phyloP scores from a whole-genome alignment of 768 basidiomycete species.

The Clathrus columnatus region DNA sequence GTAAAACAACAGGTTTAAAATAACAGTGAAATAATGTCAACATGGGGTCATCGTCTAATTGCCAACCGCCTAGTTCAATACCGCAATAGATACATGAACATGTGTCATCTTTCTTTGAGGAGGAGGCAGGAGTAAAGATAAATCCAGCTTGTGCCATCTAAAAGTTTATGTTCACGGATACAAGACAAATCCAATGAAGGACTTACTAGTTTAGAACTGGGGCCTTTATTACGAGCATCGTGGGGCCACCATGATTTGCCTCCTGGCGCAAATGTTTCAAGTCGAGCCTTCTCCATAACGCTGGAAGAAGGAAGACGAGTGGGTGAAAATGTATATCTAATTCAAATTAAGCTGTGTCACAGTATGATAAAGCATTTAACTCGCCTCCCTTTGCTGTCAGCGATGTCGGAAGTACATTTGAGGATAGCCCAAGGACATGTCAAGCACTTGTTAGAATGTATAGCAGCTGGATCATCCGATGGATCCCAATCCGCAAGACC shows the following conservation, averaged over 20 bases:
- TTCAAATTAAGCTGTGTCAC: not conserved
- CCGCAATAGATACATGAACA: slow-evolving; percentile 83
- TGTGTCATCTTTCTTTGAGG: slow-evolving; percentile 56
- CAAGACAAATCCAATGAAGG: not conserved
- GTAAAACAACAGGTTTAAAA: no score
- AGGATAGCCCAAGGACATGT: slow-evolving; percentile 76
- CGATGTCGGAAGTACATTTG: slow-evolving; percentile 56
- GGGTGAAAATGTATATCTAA: slow-evolving; percentile 50
- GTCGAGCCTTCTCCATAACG: slow-evolving; percentile 62
- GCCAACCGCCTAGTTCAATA: slow-evolving; percentile 77
- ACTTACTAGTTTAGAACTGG: slow-evolving; percentile 60
- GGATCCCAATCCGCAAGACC: slow-evolving; percentile 78
- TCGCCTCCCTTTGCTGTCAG: slow-evolving; percentile 49
- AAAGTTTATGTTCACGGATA: slow-evolving; percentile 8
- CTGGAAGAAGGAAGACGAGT: slow-evolving; percentile 56
- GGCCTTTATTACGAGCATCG: slow-evolving; percentile 51
- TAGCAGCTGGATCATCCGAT: slow-evolving; percentile 76
- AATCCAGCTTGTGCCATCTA: slow-evolving; percentile 91
- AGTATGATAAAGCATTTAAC: slow-evolving; percentile 14
- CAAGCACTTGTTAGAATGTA: slow-evolving; percentile 67
- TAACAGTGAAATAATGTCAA: slow-evolving; percentile 31
- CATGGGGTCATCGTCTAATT: slow-evolving; percentile 78
- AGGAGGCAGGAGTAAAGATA: slow-evolving; percentile 58
- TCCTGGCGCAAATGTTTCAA: slow-evolving; percentile 52
- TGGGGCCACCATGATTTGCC: slow-evolving; percentile 51